A percentile compares a stretch with the other conserved stretches of the same genome.
phyloP scores from a whole-genome alignment of 345 rosid species.

The Trapa bicornis region DNA sequence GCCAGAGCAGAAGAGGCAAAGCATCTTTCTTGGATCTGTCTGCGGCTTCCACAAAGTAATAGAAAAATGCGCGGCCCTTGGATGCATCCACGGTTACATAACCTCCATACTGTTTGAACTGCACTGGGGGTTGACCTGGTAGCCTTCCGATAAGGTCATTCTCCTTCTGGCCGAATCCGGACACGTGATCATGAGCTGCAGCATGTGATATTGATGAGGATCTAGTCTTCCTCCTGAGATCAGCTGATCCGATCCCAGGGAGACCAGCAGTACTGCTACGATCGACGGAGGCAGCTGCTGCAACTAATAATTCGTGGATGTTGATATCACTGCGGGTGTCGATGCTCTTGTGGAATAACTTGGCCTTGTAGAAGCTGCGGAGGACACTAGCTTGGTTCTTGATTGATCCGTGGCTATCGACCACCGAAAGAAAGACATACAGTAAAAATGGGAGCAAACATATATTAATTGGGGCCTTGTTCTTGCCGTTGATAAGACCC shows the following conservation, averaged over 20 bases:
- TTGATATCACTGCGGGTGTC: not conserved
- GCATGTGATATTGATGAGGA: too few species aligned
- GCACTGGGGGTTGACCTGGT: constrained; percentile 9
- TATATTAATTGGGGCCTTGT: not conserved
- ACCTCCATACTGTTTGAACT: constrained; percentile 9
- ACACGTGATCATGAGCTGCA: too few species aligned
- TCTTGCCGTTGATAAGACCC: not conserved
- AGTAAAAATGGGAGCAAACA: not conserved
- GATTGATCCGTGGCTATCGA: not conserved
- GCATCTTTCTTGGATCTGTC: not conserved
- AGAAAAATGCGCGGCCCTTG: constrained; percentile 6
- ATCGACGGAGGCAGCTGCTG: not conserved
- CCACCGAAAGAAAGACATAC: not conserved
- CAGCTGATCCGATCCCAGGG: not conserved
- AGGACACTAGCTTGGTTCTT: constrained; percentile 1
- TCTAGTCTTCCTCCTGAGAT: not conserved
- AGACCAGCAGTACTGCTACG: not conserved
- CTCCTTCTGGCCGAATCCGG: not conserved
- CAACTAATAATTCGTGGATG: not conserved
- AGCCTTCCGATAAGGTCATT: not conserved
- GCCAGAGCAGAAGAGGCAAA: constrained; percentile 15
- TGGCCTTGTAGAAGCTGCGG: not conserved
- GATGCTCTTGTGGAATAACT: not conserved
- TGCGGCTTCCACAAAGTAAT: constrained; percentile 11
- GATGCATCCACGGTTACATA: constrained; percentile 10